phyloP scores from a whole-genome alignment of 1,284 basidiomycete species.

The Rhodotorula sp. region DNA sequence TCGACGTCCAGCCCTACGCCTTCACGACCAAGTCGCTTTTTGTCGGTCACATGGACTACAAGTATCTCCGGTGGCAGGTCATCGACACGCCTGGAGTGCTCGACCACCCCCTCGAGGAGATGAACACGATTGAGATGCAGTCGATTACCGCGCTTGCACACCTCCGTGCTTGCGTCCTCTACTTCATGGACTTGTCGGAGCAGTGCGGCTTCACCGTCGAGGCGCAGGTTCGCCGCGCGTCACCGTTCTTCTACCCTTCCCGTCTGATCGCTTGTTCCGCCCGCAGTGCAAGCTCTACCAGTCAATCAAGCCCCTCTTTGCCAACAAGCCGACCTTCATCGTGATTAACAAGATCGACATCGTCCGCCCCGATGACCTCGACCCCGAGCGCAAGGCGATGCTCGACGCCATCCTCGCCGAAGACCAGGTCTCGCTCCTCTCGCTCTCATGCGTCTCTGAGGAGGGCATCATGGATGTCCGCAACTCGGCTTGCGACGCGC shows the following conservation, averaged over 20 bases:
- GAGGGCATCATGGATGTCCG: conserved; percentile 94
- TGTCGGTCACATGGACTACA: conserved; percentile 94
- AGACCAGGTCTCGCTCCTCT: conserved; percentile 59
- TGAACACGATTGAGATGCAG: conserved; percentile 99
- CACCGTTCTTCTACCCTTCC: not conserved
- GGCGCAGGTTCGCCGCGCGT: conserved; percentile 65
- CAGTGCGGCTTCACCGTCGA: conserved; percentile 94
- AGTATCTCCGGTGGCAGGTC: conserved; percentile 95
- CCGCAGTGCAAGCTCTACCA: conserved; percentile 89
- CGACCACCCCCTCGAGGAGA: conserved; percentile 91
- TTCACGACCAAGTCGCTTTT: conserved; percentile 97
- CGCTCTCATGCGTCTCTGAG: conserved; percentile 87
- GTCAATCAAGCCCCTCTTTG: conserved; percentile 93
- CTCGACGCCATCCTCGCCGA: conserved; percentile 79
- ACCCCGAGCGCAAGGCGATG: conserved; percentile 67
- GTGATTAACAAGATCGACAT: conserved; percentile 97
- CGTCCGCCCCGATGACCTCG: conserved; percentile 74
- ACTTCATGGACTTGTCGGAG: conserved; percentile 96
- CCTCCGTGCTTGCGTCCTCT: conserved; percentile 82
- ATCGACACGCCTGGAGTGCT: conserved; percentile 89
- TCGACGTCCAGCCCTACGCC: conserved; percentile 95
- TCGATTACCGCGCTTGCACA: conserved; percentile 94
- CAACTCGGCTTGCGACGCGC: conserved; percentile 84
- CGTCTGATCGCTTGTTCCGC: not conserved
- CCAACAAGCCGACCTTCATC: conserved; percentile 82